Conservation (phyloP, 176 grass and related monocot genomes). For the Pharus latifolius region DNA sequence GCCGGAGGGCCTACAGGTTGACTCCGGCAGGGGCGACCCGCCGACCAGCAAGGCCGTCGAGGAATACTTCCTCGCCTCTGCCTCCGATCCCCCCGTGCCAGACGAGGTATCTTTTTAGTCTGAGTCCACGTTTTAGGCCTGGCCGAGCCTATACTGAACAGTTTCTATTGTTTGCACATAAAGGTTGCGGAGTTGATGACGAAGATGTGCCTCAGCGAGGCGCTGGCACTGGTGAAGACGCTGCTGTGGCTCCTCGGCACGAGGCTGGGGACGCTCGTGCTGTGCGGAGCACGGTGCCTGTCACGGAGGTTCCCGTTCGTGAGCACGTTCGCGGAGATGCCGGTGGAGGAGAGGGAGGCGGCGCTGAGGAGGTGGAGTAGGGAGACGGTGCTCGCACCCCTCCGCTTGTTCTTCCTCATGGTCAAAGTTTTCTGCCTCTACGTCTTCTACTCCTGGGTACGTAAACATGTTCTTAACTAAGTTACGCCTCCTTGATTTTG, state of each 20-base stretch:
- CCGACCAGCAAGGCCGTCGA: constrained; percentile 5
- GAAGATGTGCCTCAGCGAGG: constrained; percentile 41
- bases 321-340: constrained; percentile 51
- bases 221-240: constrained; percentile 38
- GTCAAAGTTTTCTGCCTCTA: constrained; percentile 56
- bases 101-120: constrained; percentile 43
- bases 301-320: constrained; percentile 45
- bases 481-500: not conserved
- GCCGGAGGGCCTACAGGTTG: not conserved
- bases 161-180: too few species aligned
- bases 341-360: constrained; percentile 28
- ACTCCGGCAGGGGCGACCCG: not conserved
- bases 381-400: constrained; percentile 32
- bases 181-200: constrained; percentile 70
- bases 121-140: not conserved
- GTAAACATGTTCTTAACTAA: not conserved
- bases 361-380: constrained; percentile 57
- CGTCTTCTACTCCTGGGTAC: constrained; percentile 83
- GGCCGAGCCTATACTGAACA: too few species aligned
- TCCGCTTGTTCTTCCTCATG: constrained; percentile 60
- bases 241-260: constrained; percentile 68
- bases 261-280: constrained; percentile 52
- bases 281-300: constrained; percentile 52
- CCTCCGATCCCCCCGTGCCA: constrained; percentile 42
- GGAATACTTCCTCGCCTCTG: constrained; percentile 62